These are phyloP conservation scores for Trametes hirsuta DNA, from an alignment of 1,284 basidiomycete species.

Conservation along the genomic window DNA sequence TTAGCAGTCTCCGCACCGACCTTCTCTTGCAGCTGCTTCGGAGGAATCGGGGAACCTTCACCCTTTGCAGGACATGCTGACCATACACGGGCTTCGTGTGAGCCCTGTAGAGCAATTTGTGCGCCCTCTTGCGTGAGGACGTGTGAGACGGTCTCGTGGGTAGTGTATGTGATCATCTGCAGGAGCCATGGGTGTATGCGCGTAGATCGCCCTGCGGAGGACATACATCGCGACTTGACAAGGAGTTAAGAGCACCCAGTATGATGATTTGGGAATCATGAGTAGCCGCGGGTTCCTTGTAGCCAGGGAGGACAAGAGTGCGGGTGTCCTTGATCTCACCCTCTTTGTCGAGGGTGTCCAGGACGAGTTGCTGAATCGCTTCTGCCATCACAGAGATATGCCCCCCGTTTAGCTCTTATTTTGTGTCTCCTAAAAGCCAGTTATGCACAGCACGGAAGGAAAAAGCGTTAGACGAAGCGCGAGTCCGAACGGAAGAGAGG, in stretches of 20 bases:
- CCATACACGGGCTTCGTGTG: conserved; percentile 96
- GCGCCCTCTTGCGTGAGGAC: conserved; percentile 79
- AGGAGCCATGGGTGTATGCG: conserved; percentile 13
- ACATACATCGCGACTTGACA: conserved; percentile 83
- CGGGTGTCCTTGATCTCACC: conserved; percentile 77
- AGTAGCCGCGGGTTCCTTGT: conserved; percentile 57
- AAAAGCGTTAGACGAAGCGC: neutral
- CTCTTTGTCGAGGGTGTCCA: conserved; percentile 68
- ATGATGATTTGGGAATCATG: conserved; percentile 81
- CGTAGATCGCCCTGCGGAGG: neutral
- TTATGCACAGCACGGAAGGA: neutral
- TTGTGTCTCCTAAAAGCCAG: neutral
- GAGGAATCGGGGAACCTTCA: conserved; percentile 64
- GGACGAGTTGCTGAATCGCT: conserved; percentile 76
- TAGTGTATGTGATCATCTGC: conserved; percentile 87
- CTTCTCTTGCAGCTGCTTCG: conserved; percentile 69
- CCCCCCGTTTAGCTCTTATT: neutral
- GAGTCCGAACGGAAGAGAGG: neutral
- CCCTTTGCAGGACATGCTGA: conserved; percentile 76
- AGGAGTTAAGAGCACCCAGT: conserved; percentile 87
- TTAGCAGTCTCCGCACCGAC: conserved; percentile 88
- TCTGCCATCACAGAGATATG: conserved; percentile 61
- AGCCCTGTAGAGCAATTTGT: conserved; percentile 80
- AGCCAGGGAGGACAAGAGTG: conserved; percentile 67
- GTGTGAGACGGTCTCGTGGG: conserved; percentile 78